Base-by-base conservation (phyloP, 371 early-diverging fungal species). In the Quaeritorhiza haematococci region DNA sequence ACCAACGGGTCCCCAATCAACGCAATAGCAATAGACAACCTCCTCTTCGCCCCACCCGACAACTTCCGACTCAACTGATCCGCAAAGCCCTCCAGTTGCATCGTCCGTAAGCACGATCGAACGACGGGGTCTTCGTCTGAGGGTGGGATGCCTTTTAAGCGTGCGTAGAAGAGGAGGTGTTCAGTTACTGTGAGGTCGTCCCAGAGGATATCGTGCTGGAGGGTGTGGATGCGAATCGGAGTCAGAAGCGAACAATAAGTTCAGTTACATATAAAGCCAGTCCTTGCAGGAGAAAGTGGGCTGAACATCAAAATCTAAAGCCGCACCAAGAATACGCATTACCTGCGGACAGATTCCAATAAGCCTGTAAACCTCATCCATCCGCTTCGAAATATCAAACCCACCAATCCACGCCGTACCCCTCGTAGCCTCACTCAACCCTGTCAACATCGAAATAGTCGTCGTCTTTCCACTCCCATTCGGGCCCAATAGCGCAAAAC, bases 291-390 rank as follows among this genome's bases (percentile, higher is more conserved):
- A 52, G 49, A 38, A 52, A 52, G 15, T 10, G 17, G 56, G 24
- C 17, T n/a, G 21, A 24, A 55, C 29, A 13, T 2, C n/a, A n/a
- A n/a, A n/a, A n/a, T n/a, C n/a, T 29, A 29, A 26, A 26, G 13
- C 15, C 23, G 6, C 7, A 32, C 23, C 30, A 48, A 62, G 41
- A 65, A 35, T 26, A 58, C 19, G 23, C 59, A n/a, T 17, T 23
- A 67, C 58, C 59, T 76, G 88, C 26, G 90, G 87, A 53, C 88
- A 89, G 28, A 88, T 74, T 21, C 88, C 90, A 56, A 85, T 84
- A 56, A 69, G 71, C 19, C 71, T 58, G 61, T 83, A 86, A 3
- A 89, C 85, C n/a, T 77, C 67, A 29, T 71, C 68, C 50, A 71
- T 73, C 41, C 86, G 60, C 3, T 74, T 77, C 17, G 57, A 58